These are phyloP conservation scores for Colletotrichum liriopes DNA, from an alignment of 2,329 filamentous ascomycete species.

Conservation along the genomic window DNA sequence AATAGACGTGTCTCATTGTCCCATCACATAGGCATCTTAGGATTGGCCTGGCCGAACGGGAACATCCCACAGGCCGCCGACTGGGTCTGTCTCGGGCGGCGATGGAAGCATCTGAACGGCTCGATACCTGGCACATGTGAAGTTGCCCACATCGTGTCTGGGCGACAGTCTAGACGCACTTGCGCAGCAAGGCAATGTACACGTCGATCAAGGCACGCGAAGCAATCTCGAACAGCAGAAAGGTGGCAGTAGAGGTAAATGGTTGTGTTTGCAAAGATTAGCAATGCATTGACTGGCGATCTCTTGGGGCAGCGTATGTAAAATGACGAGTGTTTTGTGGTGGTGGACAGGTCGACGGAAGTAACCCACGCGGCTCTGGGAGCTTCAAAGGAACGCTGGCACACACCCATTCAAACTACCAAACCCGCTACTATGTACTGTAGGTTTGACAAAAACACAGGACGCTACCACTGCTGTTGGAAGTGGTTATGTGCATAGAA, in stretches of 20 bases:
- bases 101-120: background rate
- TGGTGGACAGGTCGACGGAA: background rate
- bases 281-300: background rate
- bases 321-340: background rate
- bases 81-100: background rate
- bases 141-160: background rate
- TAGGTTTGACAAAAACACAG: background rate
- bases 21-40: constrained; percentile 15
- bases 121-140: background rate
- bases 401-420: background rate
- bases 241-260: background rate
- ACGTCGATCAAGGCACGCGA: background rate
- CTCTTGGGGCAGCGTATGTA: background rate
- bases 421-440: too few relatives aligned
- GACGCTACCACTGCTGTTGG: background rate
- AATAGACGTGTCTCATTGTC: constrained; percentile 32
- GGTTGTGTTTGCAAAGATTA: background rate
- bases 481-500: background rate
- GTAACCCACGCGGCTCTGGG: background rate
- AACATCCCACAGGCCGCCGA: background rate
- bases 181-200: background rate
- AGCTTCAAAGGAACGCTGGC: background rate
- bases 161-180: background rate
- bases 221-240: background rate
- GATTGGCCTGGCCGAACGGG: background rate